phyloP scores from a whole-genome alignment of 257 asterid species.

The Nicotiana otophora region DNA sequence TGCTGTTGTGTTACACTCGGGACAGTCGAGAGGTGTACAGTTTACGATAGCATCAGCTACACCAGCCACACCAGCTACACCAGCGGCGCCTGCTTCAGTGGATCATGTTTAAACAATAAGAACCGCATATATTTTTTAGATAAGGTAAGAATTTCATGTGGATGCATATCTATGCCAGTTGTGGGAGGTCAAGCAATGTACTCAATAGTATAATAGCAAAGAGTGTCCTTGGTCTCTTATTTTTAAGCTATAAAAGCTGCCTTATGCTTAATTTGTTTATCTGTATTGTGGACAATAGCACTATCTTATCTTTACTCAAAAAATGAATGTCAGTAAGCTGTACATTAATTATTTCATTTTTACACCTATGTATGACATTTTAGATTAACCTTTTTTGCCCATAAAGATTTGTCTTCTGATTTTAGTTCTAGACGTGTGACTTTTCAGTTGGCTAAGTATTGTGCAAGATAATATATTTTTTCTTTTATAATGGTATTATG shows the following conservation, averaged over 20 bases:
- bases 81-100: conserved; percentile 33
- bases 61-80: conserved; percentile 30
- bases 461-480: no score
- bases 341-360: neutral
- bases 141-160: neutral
- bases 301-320: neutral
- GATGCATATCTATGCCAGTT: neutral
- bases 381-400: neutral
- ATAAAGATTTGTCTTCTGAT: neutral
- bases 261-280: neutral
- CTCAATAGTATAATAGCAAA: neutral
- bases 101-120: conserved; percentile 42
- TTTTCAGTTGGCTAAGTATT: neutral
- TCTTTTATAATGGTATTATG: no score
- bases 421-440: neutral
- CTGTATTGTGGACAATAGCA: neutral
- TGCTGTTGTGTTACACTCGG: conserved; percentile 85
- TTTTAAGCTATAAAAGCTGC: neutral
- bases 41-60: conserved; percentile 72
- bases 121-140: neutral
- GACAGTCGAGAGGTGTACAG: conserved; percentile 62
- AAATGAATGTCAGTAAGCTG: neutral
- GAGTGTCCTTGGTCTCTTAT: neutral
- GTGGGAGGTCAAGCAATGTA: neutral
- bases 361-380: neutral